Percentiles rank a stretch among this genome's conserved stretches.
Conservation (phyloP, 148 eudicot genomes). For the Fagopyrum homotropicum region DNA sequence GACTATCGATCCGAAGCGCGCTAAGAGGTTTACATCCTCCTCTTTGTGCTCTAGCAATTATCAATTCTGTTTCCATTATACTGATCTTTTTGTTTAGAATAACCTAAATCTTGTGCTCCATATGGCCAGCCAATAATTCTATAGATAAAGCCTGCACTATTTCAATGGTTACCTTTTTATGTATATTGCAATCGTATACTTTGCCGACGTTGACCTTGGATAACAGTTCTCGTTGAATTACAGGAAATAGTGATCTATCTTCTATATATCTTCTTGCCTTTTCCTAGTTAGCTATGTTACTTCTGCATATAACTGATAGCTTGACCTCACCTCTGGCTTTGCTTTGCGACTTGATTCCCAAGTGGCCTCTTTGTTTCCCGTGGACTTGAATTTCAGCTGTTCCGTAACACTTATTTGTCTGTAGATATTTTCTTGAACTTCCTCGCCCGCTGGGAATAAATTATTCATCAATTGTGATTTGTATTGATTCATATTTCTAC, state of each 20-base stretch:
- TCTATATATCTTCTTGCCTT: background rate
- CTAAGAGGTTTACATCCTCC: conserved; percentile 36
- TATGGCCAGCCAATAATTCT: background rate
- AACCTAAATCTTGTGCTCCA: background rate
- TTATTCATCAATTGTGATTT: background rate
- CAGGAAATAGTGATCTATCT: background rate
- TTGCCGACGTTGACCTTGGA: background rate
- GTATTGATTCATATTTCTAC: background rate
- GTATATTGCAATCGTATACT: background rate
- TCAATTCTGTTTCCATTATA: background rate
- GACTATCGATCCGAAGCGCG: conserved; percentile 59
- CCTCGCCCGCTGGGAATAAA: background rate
- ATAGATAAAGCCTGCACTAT: no score
- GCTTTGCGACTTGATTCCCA: background rate
- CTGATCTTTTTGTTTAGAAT: background rate
- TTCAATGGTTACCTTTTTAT: no score
- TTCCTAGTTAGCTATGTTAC: background rate
- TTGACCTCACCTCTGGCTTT: background rate
- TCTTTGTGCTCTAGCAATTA: background rate
- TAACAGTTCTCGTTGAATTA: conserved; percentile 2
- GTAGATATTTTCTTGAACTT: background rate
- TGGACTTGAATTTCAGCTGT: background rate
- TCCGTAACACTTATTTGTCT: background rate
- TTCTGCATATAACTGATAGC: background rate
- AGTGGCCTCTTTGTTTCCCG: background rate